Conservation (phyloP, 2,329 filamentous ascomycete species). For the Sarocladium brachiariae region DNA sequence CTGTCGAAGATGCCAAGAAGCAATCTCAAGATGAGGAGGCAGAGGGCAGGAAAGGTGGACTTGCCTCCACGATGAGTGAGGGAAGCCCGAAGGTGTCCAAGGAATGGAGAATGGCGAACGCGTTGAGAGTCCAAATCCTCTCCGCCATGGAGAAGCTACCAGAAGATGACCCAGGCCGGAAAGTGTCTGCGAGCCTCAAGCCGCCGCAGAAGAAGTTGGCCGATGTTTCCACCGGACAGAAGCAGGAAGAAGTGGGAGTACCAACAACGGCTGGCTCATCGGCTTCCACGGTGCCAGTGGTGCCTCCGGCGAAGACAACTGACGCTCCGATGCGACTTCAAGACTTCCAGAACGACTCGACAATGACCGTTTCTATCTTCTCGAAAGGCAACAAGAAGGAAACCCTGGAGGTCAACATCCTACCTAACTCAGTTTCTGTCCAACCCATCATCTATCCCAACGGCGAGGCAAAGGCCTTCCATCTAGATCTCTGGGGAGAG, state of each 20-base stretch:
- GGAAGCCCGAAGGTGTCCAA: constrained; percentile 10
- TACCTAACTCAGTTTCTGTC: constrained; percentile 19
- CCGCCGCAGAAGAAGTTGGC: constrained; percentile 26
- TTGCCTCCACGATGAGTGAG: constrained; percentile 1
- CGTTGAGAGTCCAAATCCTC: constrained; percentile 42
- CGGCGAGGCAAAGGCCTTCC: constrained; percentile 55
- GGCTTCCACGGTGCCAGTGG: neutral
- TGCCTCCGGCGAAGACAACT: constrained; percentile 11
- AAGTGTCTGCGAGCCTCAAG: constrained; percentile 30
- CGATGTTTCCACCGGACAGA: constrained; percentile 11
- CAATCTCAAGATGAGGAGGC: constrained; percentile 20
- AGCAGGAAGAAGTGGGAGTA: neutral
- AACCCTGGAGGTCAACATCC: constrained; percentile 31
- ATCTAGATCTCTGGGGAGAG: constrained; percentile 56
- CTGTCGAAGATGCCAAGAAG: constrained; percentile 21
- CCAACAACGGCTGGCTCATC: neutral
- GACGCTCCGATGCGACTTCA: constrained; percentile 23
- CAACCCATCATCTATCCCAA: constrained; percentile 26
- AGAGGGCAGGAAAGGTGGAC: neutral
- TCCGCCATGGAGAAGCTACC: constrained; percentile 36
- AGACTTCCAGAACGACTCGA: constrained; percentile 28
- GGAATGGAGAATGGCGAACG: constrained; percentile 34
- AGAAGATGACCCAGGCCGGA: constrained; percentile 37
- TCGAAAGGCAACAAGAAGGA: constrained; percentile 35
- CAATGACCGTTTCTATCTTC: constrained; percentile 33